Evolutionary conservation across 169 alveolate species (phyloP).

Genomic region (Eimeria falciformis): DNA sequence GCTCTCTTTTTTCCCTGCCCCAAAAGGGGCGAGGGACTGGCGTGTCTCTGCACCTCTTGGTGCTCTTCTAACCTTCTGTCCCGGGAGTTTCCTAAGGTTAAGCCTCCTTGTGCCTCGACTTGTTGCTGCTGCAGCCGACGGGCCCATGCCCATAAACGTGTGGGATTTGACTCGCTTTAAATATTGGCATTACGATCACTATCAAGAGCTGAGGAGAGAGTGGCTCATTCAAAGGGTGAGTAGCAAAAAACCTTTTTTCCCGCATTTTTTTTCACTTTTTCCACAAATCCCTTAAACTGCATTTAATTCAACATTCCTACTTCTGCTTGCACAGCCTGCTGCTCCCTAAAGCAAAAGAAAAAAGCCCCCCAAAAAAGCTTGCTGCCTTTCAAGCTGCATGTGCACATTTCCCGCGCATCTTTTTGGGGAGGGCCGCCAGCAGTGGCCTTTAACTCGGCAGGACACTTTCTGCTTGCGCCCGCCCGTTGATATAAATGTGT

Average conservation of each 20-base stretch:
- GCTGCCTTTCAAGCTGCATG: background rate
- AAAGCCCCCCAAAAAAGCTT: background rate
- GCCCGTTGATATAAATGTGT: no score
- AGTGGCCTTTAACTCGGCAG: background rate
- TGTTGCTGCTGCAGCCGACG: constrained; percentile 47
- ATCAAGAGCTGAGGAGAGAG: constrained; percentile 39
- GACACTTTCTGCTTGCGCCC: no score
- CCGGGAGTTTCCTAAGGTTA: no score
- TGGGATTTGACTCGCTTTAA: constrained; percentile 26
- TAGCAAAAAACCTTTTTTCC: background rate
- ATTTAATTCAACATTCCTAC: background rate
- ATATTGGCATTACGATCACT: constrained; percentile 42
- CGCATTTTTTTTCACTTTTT: background rate
- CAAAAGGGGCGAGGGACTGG: no score
- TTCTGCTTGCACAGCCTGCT: background rate
- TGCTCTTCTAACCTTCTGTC: no score
- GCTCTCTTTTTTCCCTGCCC: background rate
- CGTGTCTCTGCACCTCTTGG: no score
- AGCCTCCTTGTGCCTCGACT: no score
- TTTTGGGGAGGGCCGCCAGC: background rate
- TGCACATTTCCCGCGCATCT: background rate
- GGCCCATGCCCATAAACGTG: constrained; percentile 9
- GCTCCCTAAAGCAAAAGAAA: no score
- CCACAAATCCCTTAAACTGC: background rate
- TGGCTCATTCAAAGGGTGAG: background rate